phyloP scores from a whole-genome alignment of 2,329 filamentous ascomycete species.

The Aspergillus ochraceoroseus region DNA sequence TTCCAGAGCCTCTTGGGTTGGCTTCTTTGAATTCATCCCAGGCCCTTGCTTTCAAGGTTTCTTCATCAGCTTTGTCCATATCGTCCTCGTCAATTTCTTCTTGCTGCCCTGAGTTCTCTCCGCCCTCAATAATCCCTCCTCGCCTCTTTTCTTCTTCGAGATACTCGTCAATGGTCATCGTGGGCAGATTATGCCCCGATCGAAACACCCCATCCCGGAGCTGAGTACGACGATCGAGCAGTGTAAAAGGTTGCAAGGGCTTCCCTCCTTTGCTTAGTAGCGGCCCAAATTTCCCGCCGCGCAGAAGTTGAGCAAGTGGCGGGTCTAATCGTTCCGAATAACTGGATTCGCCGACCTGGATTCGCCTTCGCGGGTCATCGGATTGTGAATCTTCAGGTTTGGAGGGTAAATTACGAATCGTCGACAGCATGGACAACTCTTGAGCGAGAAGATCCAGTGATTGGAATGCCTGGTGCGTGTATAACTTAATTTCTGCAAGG shows the following conservation, averaged over 20 bases:
- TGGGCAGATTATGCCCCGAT: constrained; percentile 86
- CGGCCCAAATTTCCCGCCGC: constrained; percentile 56
- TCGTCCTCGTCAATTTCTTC: constrained; percentile 85
- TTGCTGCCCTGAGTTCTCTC: constrained; percentile 63
- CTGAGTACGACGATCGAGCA: constrained; percentile 71
- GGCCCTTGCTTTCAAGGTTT: constrained; percentile 85
- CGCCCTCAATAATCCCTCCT: constrained; percentile 87
- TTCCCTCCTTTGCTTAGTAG: constrained; percentile 74
- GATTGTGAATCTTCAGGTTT: constrained; percentile 31
- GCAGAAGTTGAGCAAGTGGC: constrained; percentile 51
- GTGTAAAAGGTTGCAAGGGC: constrained; percentile 83
- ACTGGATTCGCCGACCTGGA: constrained; percentile 48
- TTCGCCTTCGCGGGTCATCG: constrained; percentile 43
- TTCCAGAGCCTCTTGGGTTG: constrained; percentile 64
- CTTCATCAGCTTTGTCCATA: constrained; percentile 76
- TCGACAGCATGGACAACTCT: constrained; percentile 75
- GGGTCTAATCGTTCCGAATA: constrained; percentile 73
- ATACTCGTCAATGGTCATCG: constrained; percentile 98
- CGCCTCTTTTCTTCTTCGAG: constrained; percentile 80
- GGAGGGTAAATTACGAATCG: constrained; percentile 55
- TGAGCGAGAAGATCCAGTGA: constrained; percentile 80
- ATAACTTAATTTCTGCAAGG: constrained; percentile 67
- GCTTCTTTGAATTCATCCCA: constrained; percentile 95
- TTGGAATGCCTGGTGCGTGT: constrained; percentile 75
- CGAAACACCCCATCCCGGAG: constrained; percentile 78